These are phyloP conservation scores for Dryas alaskensis DNA, from an alignment of 306 rosid genomes.

Conservation along the genomic window DNA sequence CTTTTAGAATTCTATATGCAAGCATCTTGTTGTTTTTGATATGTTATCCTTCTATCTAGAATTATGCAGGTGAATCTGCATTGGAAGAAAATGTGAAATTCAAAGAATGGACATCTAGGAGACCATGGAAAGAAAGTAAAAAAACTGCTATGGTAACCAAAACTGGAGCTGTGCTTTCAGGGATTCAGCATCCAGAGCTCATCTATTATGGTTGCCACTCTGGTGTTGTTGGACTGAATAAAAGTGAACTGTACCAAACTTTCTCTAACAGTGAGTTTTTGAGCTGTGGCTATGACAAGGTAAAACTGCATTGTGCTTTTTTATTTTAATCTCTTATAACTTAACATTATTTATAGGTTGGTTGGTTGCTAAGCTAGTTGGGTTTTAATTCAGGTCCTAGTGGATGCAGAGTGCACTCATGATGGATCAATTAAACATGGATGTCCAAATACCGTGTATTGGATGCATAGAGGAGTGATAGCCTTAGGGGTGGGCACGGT, in stretches of 20 bases:
- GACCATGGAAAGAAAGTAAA: conserved; percentile 87
- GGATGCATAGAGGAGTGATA: conserved; percentile 79
- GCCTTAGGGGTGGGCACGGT: conserved; percentile 11
- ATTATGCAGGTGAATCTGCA: conserved; percentile 53
- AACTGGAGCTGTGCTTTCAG: conserved; percentile 29
- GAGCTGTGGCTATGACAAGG: conserved; percentile 79
- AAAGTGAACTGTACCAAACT: conserved; percentile 50
- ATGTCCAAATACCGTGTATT: conserved; percentile 63
- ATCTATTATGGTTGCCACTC: conserved; percentile 73
- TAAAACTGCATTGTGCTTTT: conserved; percentile 11
- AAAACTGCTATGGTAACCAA: conserved; percentile 41
- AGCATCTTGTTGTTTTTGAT: conserved; percentile 31
- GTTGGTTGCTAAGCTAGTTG: conserved; percentile 16
- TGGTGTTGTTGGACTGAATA: conserved; percentile 70
- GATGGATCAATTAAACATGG: conserved; percentile 90
- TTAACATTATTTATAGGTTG: conserved; percentile 9
- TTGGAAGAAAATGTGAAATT: conserved; percentile 42
- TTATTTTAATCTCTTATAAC: not conserved
- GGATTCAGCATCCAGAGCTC: conserved; percentile 64
- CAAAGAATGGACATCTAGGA: conserved; percentile 83
- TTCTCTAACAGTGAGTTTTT: conserved; percentile 40
- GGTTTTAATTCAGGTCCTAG: conserved; percentile 64
- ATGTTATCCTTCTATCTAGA: conserved; percentile 55
- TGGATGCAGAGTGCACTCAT: conserved; percentile 98
- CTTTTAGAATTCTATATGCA: not conserved